phyloP scores from a whole-genome alignment of 177 flowering plant genomes.

The Vitis hybrid region DNA sequence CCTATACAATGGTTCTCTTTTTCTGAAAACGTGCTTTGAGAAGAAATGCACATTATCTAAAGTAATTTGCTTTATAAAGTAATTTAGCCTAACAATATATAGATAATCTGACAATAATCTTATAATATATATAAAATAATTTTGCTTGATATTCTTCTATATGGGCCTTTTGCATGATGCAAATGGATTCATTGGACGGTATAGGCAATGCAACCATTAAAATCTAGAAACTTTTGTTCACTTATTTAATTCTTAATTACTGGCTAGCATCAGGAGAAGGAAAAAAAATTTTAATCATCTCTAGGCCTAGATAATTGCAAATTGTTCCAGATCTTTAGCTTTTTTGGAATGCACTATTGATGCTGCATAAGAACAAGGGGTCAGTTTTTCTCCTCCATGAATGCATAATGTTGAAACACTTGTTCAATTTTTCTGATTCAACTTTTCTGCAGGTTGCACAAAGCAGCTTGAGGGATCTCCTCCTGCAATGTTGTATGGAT shows the following conservation, averaged over 20 bases:
- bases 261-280: background rate
- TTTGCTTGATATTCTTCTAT: too few relatives aligned
- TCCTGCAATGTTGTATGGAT: constrained; percentile 93
- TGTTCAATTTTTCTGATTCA: background rate
- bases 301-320: background rate
- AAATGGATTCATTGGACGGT: background rate
- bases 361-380: background rate
- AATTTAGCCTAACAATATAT: too few relatives aligned
- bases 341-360: background rate
- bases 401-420: background rate
- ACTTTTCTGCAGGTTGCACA: constrained; percentile 58
- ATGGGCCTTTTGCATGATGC: background rate
- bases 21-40: too few relatives aligned
- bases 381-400: background rate
- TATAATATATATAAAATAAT: too few relatives aligned
- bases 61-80: too few relatives aligned
- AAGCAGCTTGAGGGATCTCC: constrained; percentile 79
- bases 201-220: background rate
- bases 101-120: too few relatives aligned
- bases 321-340: background rate
- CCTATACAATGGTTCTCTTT: too few relatives aligned
- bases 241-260: background rate
- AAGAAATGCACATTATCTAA: too few relatives aligned
- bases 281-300: background rate
- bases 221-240: background rate